Percentiles rank a stretch among this genome's conserved stretches.
These are phyloP conservation scores for Fusarium equiseti DNA, from an alignment of 2,329 filamentous ascomycete species.

Conservation along the genomic window DNA sequence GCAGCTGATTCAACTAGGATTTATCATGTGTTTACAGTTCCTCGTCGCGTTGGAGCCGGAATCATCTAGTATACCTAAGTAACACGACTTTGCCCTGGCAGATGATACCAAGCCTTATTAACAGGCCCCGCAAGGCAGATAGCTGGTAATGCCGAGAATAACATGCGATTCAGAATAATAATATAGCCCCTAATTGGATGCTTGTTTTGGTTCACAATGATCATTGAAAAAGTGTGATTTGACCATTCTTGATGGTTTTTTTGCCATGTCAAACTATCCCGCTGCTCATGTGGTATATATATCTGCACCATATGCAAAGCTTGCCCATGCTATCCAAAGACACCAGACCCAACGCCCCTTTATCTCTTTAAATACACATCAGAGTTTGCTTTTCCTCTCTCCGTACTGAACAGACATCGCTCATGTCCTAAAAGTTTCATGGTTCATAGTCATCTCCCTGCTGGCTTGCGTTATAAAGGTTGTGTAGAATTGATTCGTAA, in stretches of 20 bases:
- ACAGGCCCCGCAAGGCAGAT: neutral
- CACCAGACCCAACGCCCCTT: constrained; percentile 26
- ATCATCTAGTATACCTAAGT: neutral
- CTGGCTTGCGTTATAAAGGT: neutral
- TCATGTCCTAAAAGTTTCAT: neutral
- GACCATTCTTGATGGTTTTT: neutral
- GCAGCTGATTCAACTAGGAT: neutral
- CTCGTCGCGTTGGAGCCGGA: too few species aligned
- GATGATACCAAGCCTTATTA: neutral
- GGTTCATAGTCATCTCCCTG: neutral
- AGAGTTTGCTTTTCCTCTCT: neutral
- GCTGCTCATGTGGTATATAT: constrained; percentile 19
- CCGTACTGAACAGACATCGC: neutral
- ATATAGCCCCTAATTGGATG: neutral
- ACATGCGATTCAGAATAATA: neutral
- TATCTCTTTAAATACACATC: constrained; percentile 8
- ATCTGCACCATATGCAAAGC: constrained; percentile 17
- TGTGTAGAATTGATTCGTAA: constrained; percentile 1
- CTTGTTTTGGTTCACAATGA: neutral
- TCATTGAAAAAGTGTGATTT: neutral
- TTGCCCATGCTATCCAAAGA: constrained; percentile 22
- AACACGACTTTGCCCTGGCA: neutral
- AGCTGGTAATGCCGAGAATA: neutral
- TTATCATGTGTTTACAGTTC: neutral
- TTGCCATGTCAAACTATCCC: neutral